Conservation (phyloP, 2,329 filamentous ascomycete species). For the Fusarium robinianum region DNA sequence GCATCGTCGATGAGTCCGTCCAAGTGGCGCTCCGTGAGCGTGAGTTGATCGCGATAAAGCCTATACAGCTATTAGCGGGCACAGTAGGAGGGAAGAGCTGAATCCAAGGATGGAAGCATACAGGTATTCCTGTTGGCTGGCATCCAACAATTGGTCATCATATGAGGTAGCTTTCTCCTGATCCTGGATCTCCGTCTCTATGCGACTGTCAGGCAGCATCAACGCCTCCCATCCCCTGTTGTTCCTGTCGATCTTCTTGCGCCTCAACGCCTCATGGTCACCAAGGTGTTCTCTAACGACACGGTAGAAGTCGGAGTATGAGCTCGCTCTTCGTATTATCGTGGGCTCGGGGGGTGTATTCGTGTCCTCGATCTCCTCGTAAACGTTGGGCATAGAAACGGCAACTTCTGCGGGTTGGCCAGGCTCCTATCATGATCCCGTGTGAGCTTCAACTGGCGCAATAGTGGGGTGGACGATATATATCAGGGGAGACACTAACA, state of each 20-base stretch:
- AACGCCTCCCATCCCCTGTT: slow-evolving; percentile 58
- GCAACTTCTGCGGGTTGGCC: slow-evolving; percentile 55
- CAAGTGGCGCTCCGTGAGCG: slow-evolving; percentile 80
- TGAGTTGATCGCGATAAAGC: slow-evolving; percentile 79
- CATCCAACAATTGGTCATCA: slow-evolving; percentile 72
- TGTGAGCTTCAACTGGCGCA: slow-evolving; percentile 33
- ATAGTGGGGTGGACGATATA: slow-evolving; percentile 37
- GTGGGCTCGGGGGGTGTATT: slow-evolving; percentile 69
- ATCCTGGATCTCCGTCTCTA: slow-evolving; percentile 33
- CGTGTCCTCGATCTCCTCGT: slow-evolving; percentile 59
- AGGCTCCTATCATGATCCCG: slow-evolving; percentile 52
- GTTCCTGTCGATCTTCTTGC: slow-evolving; percentile 46
- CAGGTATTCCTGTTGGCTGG: slow-evolving; percentile 85
- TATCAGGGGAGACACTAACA: slow-evolving; percentile 44
- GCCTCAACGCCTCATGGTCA: slow-evolving; percentile 52
- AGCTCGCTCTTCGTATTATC: slow-evolving; percentile 69
- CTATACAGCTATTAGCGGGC: too few relatives aligned
- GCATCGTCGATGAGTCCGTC: slow-evolving; percentile 79
- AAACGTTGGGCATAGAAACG: slow-evolving; percentile 61
- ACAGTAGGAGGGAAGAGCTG: slow-evolving; percentile 37
- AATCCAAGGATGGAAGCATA: slow-evolving; percentile 49
- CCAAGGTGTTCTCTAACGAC: slow-evolving; percentile 61
- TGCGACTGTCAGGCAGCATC: slow-evolving; percentile 37
- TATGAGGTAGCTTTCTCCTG: slow-evolving; percentile 41
- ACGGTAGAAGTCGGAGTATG: slow-evolving; percentile 76